A percentile compares a stretch with the other conserved stretches of the same genome.
phyloP scores from a whole-genome alignment of 2,329 filamentous ascomycete genomes.

The Neonectria hederae region DNA sequence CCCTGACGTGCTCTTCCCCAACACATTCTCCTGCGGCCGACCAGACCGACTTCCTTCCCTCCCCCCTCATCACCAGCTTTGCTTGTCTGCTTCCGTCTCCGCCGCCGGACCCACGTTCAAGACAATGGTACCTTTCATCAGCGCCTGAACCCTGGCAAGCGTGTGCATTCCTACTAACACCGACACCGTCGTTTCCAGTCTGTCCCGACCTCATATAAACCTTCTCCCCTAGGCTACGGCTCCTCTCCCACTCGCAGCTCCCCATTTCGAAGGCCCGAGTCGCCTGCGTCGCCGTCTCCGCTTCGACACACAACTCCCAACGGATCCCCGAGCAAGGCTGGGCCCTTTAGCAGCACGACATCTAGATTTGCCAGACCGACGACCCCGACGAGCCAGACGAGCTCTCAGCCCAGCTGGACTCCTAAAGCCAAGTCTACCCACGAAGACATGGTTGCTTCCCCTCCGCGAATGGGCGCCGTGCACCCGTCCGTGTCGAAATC shows the following conservation, averaged over 20 bases:
- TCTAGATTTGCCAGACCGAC: slow-evolving; percentile 53
- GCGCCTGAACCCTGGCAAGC: slow-evolving; percentile 37
- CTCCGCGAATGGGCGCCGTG: slow-evolving; percentile 48
- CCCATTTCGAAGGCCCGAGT: slow-evolving; percentile 70
- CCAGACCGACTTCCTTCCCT: slow-evolving; percentile 10
- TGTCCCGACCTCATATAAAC: slow-evolving; percentile 70
- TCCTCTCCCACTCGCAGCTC: slow-evolving; percentile 69
- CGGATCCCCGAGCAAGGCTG: slow-evolving; percentile 65
- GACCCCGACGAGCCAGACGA: slow-evolving; percentile 47
- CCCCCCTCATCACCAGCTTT: slow-evolving; percentile 23
- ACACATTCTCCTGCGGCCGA: slow-evolving; percentile 1
- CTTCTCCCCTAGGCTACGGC: slow-evolving; percentile 76
- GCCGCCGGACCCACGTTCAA: slow-evolving; percentile 40
- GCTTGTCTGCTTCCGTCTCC: slow-evolving; percentile 31
- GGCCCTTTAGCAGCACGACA: slow-evolving; percentile 37
- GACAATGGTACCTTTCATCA: slow-evolving; percentile 47
- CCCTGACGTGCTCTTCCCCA: slow-evolving; percentile 6
- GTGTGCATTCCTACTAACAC: slow-evolving; percentile 41
- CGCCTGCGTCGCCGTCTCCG: slow-evolving; percentile 71
- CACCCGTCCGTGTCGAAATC: slow-evolving; percentile 47
- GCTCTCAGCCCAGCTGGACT: slow-evolving; percentile 50
- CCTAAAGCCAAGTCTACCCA: slow-evolving; percentile 45
- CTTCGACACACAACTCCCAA: slow-evolving; percentile 72
- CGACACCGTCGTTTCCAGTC: slow-evolving; percentile 53
- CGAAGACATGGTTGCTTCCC: slow-evolving; percentile 48